Conservation (phyloP, 2,329 filamentous ascomycete genomes). For the Colletotrichum sp. region DNA sequence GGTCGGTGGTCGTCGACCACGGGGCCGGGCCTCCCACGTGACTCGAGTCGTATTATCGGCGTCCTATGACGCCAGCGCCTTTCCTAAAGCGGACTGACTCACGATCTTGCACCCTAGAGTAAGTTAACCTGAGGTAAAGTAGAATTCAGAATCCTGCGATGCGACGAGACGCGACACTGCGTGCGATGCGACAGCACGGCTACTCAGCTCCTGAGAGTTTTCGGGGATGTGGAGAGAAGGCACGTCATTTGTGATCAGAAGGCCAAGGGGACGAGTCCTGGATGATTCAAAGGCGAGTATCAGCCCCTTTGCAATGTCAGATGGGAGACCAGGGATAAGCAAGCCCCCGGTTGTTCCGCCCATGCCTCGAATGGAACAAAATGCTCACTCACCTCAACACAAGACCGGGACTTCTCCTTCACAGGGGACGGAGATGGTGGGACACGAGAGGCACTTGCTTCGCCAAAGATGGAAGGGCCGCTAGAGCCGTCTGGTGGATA, state of each 20-base stretch:
- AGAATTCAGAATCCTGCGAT: not conserved
- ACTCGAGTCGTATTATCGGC: slow-evolving; percentile 4
- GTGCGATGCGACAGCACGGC: not conserved
- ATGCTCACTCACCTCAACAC: not conserved
- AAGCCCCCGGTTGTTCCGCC: not conserved
- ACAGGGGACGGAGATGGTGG: not conserved
- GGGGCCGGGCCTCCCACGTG: slow-evolving; percentile 6
- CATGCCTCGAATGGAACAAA: not conserved
- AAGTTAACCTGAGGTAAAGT: not conserved
- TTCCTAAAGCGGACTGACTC: not conserved
- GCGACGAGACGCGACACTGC: not conserved
- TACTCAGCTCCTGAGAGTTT: not conserved
- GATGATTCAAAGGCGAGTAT: not conserved
- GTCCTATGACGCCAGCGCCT: slow-evolving; percentile 12
- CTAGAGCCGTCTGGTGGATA: not conserved
- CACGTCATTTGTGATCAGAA: not conserved
- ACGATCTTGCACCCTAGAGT: not conserved
- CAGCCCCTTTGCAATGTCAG: not conserved
- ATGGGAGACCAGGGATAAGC: not conserved
- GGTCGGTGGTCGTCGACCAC: slow-evolving; percentile 2
- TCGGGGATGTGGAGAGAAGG: not conserved
- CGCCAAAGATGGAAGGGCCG: not conserved
- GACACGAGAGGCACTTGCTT: not conserved
- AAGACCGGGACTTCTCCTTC: not conserved
- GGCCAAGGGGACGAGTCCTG: not conserved